Percentiles rank a stretch among this genome's conserved stretches.
phyloP scores from a whole-genome alignment of 306 rosid species.

The Canavalia gladiata region DNA sequence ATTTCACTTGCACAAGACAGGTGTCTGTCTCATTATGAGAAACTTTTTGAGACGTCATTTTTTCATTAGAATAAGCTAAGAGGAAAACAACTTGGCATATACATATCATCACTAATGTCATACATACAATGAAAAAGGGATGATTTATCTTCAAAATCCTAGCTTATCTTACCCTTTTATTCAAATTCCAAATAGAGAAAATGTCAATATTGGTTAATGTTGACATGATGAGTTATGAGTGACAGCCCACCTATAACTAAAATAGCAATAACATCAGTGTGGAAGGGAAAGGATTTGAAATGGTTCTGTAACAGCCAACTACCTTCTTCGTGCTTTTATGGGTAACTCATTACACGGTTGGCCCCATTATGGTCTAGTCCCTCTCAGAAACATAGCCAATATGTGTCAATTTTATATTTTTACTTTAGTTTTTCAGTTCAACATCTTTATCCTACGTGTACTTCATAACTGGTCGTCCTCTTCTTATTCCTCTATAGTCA shows the following conservation, averaged over 20 bases:
- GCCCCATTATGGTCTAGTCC: constrained; percentile 49
- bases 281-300: constrained; percentile 43
- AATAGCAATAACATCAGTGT: constrained; percentile 23
- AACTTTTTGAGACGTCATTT: neutral
- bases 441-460: constrained; percentile 32
- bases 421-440: constrained; percentile 7
- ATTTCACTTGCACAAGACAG: constrained; percentile 27
- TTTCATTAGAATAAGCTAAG: constrained; percentile 17
- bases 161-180: neutral
- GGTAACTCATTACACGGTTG: constrained; percentile 47
- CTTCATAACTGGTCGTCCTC: constrained; percentile 26
- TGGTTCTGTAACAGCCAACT: constrained; percentile 51
- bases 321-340: constrained; percentile 52
- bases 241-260: constrained; percentile 46
- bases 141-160: neutral
- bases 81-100: constrained; percentile 16
- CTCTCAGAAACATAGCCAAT: constrained; percentile 37
- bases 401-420: constrained; percentile 40
- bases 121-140: neutral
- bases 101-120: neutral
- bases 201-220: constrained; percentile 27
- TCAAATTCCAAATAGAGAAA: constrained; percentile 23
- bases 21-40: constrained; percentile 24
- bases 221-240: constrained; percentile 45
- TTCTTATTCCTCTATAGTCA: constrained; percentile 35